Conservation (phyloP, 2,329 filamentous ascomycete species). For the Tothia fuscella region DNA sequence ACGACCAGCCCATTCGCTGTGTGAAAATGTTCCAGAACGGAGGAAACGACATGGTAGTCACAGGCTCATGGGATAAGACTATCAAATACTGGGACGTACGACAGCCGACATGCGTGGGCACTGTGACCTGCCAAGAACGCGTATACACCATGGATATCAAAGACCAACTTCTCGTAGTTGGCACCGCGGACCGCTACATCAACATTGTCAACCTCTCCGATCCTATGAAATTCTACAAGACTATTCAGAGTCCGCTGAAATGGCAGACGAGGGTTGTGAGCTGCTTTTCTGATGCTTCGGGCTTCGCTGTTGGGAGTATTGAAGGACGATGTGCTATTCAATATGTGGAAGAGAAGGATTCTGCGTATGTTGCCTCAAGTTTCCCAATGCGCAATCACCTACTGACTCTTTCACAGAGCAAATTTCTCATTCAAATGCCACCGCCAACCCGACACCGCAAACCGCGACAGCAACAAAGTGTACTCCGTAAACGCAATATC, state of each 20-base stretch:
- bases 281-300: constrained; percentile 84
- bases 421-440: constrained; percentile 99
- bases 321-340: constrained; percentile 97
- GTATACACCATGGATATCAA: constrained; percentile 88
- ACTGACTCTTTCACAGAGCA: constrained; percentile 30
- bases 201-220: constrained; percentile 79
- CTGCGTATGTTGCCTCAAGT: constrained; percentile 33
- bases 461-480: constrained; percentile 66
- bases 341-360: constrained; percentile 93
- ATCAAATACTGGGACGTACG: constrained; percentile 83
- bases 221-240: constrained; percentile 89
- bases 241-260: constrained; percentile 87
- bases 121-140: constrained; percentile 58
- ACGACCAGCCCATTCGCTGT: constrained; percentile 71
- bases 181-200: constrained; percentile 91
- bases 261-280: constrained; percentile 95
- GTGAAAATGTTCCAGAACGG: constrained; percentile 52
- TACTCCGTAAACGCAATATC: constrained; percentile 95
- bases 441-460: constrained; percentile 57
- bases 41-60: constrained; percentile 71
- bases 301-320: constrained; percentile 91
- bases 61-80: constrained; percentile 85
- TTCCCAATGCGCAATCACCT: neutral
- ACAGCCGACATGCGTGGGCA: constrained; percentile 50
- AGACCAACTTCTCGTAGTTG: constrained; percentile 78